Base-by-base conservation (phyloP, 73 alveolate genomes). In the Paramecium octaurelia region DNA sequence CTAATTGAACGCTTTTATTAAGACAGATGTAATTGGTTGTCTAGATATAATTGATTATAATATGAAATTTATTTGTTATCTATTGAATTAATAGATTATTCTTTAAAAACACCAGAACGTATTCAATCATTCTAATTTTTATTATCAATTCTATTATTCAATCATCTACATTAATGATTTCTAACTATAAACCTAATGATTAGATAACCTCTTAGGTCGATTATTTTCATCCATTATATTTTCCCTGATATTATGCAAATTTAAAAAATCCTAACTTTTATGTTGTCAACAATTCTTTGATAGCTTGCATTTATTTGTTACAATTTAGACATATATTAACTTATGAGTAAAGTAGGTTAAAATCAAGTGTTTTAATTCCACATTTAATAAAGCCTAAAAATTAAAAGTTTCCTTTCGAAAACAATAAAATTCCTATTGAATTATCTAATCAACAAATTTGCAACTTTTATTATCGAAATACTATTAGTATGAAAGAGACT, bases 201-300 rank as follows among this genome's bases (percentile, higher is more conserved):
- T 80, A 7, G 91, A 58, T 42, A 80, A 44, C 91, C 42, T 80
- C 91, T 43, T 43, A 36, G 91, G 91, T 18, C 76, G 91, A 80
- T 80, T 80, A 80, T 80, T 80, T 80, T 80, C 91, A 43, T 80
- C 76, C 91, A 80, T 80, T n/a, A n/a, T 0, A 80, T 2, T 24
- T 80, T 76, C 2, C 73, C 91, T 29, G 75, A 43, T 3, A 80
- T 40, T 80, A 75, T 80, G 14, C 76, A 80, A 80, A 80, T 80
- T 76, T 76, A 80, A 23, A 76, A 18, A 76, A 80, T 80, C 91
- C 91, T 24, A 80, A 46, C 23, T 80, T 80, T 20, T 80, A 43
- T 14, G 75, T 80, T 1, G 73, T 80, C 4, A 80, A 6, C 27
- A 80, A 10, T 80, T 76, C 20, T 80, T 46, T 6, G 75, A 43